These are phyloP conservation scores for Colletotrichum sp. DNA, from an alignment of 2,329 filamentous ascomycete species.

Conservation along the genomic window DNA sequence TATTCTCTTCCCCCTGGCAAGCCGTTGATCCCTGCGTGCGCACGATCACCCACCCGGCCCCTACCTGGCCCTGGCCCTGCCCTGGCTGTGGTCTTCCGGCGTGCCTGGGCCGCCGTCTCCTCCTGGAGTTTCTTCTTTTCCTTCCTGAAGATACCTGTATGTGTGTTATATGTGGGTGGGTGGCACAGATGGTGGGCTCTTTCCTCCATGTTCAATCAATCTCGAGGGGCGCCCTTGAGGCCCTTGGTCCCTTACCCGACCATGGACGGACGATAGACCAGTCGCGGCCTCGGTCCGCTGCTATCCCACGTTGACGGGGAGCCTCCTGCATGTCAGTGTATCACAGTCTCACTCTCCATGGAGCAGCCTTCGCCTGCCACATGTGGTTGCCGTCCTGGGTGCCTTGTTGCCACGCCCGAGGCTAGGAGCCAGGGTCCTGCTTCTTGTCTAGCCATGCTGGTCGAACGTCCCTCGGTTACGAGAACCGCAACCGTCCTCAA, in stretches of 20 bases:
- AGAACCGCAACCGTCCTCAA: neutral
- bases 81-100: neutral
- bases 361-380: constrained; percentile 4
- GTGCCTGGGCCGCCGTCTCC: neutral
- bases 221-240: neutral
- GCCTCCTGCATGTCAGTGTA: constrained; percentile 14
- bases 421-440: neutral
- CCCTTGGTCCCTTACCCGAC: constrained; percentile 5
- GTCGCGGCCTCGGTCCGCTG: constrained; percentile 1
- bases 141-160: neutral
- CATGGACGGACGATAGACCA: neutral
- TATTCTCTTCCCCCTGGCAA: neutral
- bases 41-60: neutral
- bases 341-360: neutral
- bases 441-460: neutral
- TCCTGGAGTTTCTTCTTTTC: neutral
- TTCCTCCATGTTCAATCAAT: neutral
- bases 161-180: neutral
- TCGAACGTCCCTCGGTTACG: neutral
- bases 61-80: neutral
- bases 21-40: constrained; percentile 2
- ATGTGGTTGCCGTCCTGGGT: neutral
- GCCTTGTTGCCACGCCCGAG: neutral
- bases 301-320: constrained; percentile 9
- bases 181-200: constrained; percentile 1